Conservation (phyloP, 2,329 filamentous ascomycete genomes). For the Penicillium sp. region DNA sequence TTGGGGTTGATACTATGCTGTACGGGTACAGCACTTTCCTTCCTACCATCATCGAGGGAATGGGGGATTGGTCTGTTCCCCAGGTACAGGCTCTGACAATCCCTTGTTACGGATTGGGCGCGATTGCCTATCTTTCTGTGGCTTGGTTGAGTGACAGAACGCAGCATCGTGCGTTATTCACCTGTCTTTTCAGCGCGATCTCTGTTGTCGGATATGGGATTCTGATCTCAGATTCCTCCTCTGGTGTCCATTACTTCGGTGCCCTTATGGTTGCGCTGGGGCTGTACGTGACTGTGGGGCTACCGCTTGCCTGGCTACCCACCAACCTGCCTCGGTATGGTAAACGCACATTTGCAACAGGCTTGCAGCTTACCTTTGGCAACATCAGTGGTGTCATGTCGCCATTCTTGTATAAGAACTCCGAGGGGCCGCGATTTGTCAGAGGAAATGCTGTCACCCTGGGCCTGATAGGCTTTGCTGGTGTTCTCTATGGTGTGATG, state of each 20-base stretch:
- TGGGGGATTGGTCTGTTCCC: constrained; percentile 63
- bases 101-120: constrained; percentile 73
- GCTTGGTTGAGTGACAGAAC: constrained; percentile 67
- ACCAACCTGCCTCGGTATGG: constrained; percentile 73
- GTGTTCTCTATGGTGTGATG: constrained; percentile 54
- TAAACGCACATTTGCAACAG: constrained; percentile 71
- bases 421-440: constrained; percentile 58
- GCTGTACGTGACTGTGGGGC: constrained; percentile 61
- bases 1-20: constrained; percentile 72
- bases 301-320: constrained; percentile 59
- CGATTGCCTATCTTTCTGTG: constrained; percentile 64
- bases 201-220: constrained; percentile 69
- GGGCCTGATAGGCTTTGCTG: constrained; percentile 57
- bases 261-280: constrained; percentile 75
- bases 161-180: constrained; percentile 66
- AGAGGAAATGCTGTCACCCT: constrained; percentile 63
- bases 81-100: constrained; percentile 75
- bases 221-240: constrained; percentile 59
- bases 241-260: constrained; percentile 70
- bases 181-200: constrained; percentile 60
- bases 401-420: constrained; percentile 55
- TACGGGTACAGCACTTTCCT: constrained; percentile 78
- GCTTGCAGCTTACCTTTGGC: constrained; percentile 68
- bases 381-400: constrained; percentile 73
- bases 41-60: constrained; percentile 72